Percentiles rank a stretch among this genome's conserved stretches.
Evolutionary conservation across 228 moss, liverwort and hornwort genomes (phyloP).

Genomic region (Sphagnum magellanicum): DNA sequence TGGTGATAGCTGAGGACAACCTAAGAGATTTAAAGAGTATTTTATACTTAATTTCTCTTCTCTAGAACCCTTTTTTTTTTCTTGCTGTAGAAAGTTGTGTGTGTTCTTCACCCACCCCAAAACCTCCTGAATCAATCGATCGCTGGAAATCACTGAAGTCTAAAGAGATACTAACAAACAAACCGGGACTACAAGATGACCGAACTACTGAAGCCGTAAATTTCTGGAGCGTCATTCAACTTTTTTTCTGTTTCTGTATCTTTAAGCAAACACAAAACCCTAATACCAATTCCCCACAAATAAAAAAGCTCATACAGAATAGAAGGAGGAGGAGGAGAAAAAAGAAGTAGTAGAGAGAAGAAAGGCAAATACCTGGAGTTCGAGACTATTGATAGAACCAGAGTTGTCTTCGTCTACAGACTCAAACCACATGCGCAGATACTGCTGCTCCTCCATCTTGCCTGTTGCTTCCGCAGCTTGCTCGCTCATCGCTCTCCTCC

Average conservation of each 20-base stretch:
- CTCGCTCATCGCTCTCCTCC: too few relatives aligned
- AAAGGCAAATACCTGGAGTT: slow-evolving; percentile 46
- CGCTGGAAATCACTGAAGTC: neutral
- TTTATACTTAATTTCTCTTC: too few relatives aligned
- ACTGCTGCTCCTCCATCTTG: slow-evolving; percentile 16
- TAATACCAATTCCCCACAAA: too few relatives aligned
- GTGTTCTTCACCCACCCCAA: too few relatives aligned
- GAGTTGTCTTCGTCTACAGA: slow-evolving; percentile 77
- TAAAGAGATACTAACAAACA: neutral
- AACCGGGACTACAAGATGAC: neutral
- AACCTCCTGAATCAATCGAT: neutral
- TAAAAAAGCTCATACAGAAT: too few relatives aligned
- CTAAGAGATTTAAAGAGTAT: too few relatives aligned
- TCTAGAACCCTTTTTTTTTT: too few relatives aligned
- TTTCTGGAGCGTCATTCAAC: neutral
- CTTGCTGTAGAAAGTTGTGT: too few relatives aligned
- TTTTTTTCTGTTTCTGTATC: neutral
- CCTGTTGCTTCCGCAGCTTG: too few relatives aligned
- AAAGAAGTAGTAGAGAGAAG: too few relatives aligned
- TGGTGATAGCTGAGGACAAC: too few relatives aligned
- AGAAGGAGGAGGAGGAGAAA: too few relatives aligned
- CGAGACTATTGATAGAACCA: slow-evolving; percentile 52
- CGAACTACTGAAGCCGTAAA: neutral
- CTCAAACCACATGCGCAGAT: slow-evolving; percentile 68
- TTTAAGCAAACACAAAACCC: neutral